Evolutionary conservation across 2,329 filamentous ascomycete genomes (phyloP), one percentile per base, ranked within the genome.

Genomic region (Paecilomyces dactylethromorphus): DNA sequence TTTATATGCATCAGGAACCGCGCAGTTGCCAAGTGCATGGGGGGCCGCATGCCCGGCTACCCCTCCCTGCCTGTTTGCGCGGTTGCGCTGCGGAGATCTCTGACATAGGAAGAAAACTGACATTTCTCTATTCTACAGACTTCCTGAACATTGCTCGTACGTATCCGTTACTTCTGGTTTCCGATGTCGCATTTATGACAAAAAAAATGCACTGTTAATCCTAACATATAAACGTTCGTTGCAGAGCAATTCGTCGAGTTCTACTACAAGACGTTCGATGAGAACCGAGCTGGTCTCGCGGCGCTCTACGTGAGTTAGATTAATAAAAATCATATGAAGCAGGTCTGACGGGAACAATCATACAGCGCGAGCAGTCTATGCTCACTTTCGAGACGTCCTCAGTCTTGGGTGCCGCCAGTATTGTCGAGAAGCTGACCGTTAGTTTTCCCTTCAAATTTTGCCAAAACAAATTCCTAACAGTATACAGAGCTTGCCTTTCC

Each of bases 211-310:
- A 56, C 26, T 26, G 33, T 3, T 21, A 21, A 13, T 45, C 15
- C 54, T 56, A 29, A 56, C 35, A 15, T 26, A 60, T 26, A 29
- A 54, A 18, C 53, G 24, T 49, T 66, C 68, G 39, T 24, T 60
- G 69, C 72, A 97, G 92, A 88, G 75, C 85, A 95, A 79, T 97
- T 97, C 78, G 88, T 93, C 66, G 73, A 87, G 61, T 93, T 88
- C 82, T 97, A 97, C 86, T 97, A 96, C 84, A 82, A 88, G 70
- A 87, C 87, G 60, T 96, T 97, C 78, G 92, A 96, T 75, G 63
- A 71, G 62, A 82, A 92, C 77, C 88, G 92, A 70, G 77, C 78
- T 58, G 68, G 73, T 56, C 84, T 97, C 51, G 78, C 76, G 13
- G 71, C 78, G 62, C 90, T 97, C 79, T 97, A 97, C 82, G 93